Evolutionary conservation across 2,329 filamentous ascomycete genomes (phyloP).

Genomic region (Mollisiaceae sp.): DNA sequence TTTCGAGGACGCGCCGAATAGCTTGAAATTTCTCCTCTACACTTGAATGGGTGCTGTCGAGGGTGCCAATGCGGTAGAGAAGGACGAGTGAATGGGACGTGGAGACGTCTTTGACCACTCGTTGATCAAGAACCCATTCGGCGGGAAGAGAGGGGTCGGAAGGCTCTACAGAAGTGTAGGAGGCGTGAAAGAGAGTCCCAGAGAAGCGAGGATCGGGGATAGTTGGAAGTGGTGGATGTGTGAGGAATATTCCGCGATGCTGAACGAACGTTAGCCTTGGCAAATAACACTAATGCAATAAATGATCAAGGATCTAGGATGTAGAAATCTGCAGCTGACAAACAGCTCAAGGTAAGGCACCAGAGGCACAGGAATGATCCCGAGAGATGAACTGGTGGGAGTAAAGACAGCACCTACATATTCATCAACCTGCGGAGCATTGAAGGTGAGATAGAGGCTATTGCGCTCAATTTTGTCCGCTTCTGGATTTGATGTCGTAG

Average conservation of each 20-base stretch:
- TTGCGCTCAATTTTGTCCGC: conserved; percentile 30
- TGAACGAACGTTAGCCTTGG: conserved; percentile 19
- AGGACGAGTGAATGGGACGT: conserved; percentile 32
- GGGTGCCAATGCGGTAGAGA: conserved; percentile 29
- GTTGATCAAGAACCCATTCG: conserved; percentile 30
- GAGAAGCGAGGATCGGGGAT: conserved; percentile 20
- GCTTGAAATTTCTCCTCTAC: conserved; percentile 21
- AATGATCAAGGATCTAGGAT: not conserved
- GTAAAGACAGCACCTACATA: conserved; percentile 29
- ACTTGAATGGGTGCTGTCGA: conserved; percentile 14
- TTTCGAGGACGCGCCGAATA: conserved; percentile 26
- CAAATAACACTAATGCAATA: not conserved
- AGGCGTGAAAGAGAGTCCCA: conserved; percentile 36
- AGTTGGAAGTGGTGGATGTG: conserved; percentile 24
- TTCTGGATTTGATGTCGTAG: conserved; percentile 20
- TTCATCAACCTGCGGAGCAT: conserved; percentile 36
- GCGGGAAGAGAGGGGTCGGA: not conserved
- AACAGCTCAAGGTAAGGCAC: not conserved
- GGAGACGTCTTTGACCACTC: conserved; percentile 30
- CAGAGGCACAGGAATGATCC: not conserved
- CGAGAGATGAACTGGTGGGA: not conserved
- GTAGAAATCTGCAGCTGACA: not conserved
- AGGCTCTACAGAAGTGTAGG: conserved; percentile 20
- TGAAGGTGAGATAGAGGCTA: conserved; percentile 37
- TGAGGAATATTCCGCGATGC: conserved; percentile 38